Conservation (phyloP, 306 rosid species). For the Mimosa pudica region DNA sequence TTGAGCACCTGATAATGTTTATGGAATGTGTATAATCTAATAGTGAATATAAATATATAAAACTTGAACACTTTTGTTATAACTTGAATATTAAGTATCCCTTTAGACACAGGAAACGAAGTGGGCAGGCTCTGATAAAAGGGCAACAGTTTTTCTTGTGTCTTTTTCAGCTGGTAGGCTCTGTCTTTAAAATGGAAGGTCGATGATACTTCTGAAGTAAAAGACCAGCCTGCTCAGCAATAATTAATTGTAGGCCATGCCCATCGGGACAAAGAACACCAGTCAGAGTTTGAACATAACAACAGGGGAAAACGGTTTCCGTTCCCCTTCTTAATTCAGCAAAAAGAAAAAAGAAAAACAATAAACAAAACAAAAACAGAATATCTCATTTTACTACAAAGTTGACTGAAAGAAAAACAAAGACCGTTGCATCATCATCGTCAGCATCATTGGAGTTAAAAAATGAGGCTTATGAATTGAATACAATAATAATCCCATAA, state of each 20-base stretch:
- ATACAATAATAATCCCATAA: slow-evolving; percentile 7
- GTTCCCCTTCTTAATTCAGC: not conserved
- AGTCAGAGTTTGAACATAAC: slow-evolving; percentile 22
- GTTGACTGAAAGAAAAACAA: not conserved
- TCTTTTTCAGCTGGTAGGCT: not conserved
- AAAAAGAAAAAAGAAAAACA: not conserved
- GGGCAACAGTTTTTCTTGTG: not conserved
- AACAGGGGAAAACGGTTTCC: not conserved
- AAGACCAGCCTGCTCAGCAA: not conserved
- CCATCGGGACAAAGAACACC: slow-evolving; percentile 23
- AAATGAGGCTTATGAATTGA: not conserved
- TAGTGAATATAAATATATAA: not conserved
- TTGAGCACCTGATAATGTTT: not conserved
- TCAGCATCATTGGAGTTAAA: slow-evolving; percentile 24
- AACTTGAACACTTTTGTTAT: not conserved
- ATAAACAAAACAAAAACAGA: not conserved
- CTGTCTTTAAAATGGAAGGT: not conserved
- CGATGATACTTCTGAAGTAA: slow-evolving; percentile 7
- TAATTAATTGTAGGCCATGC: slow-evolving; percentile 3
- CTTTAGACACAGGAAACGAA: not conserved
- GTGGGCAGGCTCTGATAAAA: not conserved
- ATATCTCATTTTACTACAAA: slow-evolving; percentile 20
- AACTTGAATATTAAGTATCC: not conserved
- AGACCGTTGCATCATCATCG: slow-evolving; percentile 34
- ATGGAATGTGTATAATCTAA: not conserved